Percentiles rank a stretch among this genome's conserved stretches.
These are phyloP conservation scores for Neofusicoccum kwambonambiense DNA, from an alignment of 2,329 filamentous ascomycete species.

Conservation along the genomic window DNA sequence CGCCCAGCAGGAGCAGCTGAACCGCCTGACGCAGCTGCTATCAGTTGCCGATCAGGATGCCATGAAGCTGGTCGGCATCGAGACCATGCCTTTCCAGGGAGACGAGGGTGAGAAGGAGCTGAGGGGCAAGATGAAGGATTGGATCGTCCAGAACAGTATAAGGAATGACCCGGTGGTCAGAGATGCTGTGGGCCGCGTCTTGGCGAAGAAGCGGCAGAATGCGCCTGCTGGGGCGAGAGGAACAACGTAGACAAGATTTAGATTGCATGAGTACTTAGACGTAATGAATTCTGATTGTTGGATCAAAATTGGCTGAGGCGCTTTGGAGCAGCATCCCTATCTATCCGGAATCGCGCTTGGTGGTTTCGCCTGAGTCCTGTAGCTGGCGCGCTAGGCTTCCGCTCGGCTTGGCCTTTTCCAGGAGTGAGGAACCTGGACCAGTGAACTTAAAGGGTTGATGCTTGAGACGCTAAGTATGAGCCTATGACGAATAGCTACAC, in stretches of 20 bases:
- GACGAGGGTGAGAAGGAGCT: conserved; percentile 65
- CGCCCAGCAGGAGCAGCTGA: conserved; percentile 60
- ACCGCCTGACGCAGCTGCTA: conserved; percentile 62
- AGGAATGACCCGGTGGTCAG: conserved; percentile 76
- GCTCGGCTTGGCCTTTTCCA: too few relatives aligned
- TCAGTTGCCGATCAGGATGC: conserved; percentile 67
- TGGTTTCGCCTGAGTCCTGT: too few relatives aligned
- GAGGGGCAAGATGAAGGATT: conserved; percentile 74
- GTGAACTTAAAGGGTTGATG: too few relatives aligned
- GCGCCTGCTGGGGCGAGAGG: conserved; percentile 59
- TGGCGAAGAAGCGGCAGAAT: conserved; percentile 62
- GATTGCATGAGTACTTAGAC: neutral
- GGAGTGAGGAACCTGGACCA: too few relatives aligned
- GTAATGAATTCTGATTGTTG: conserved; percentile 34
- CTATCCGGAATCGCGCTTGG: too few relatives aligned
- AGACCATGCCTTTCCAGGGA: conserved; percentile 77
- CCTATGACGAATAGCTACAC: too few relatives aligned
- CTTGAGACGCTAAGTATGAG: too few relatives aligned
- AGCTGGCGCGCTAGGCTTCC: too few relatives aligned
- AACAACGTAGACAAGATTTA: conserved; percentile 21
- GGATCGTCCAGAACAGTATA: conserved; percentile 84
- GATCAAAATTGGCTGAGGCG: conserved; percentile 39
- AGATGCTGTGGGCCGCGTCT: conserved; percentile 69
- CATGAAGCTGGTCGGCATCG: conserved; percentile 68
- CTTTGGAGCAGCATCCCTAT: too few relatives aligned